A percentile compares a stretch with the other conserved stretches of the same genome.
phyloP scores from a whole-genome alignment of 495 filamentous ascomycete genomes.

The Pyronema omphalodes region DNA sequence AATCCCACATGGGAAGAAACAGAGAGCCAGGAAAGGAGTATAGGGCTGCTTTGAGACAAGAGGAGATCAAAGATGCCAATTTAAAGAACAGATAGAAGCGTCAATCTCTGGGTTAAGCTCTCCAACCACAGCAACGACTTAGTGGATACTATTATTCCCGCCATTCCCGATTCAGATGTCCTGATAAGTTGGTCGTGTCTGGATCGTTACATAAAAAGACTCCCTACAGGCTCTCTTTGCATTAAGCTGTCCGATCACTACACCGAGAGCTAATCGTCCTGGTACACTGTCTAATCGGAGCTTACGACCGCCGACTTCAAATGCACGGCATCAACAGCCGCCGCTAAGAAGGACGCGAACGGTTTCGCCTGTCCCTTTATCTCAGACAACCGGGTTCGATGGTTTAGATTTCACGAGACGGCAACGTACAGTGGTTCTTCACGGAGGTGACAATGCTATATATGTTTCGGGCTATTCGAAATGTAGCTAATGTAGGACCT shows the following conservation, averaged over 20 bases:
- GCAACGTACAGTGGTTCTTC: conserved; percentile 22
- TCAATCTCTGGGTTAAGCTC: conserved; percentile 22
- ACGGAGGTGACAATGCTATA: conserved; percentile 23
- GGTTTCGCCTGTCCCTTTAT: conserved; percentile 21
- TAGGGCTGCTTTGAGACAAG: too few relatives aligned
- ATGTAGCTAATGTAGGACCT: conserved; percentile 24
- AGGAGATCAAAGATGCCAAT: too few relatives aligned
- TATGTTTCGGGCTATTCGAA: conserved; percentile 23
- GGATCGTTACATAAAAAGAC: conserved; percentile 23
- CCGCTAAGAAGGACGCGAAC: conserved; percentile 20
- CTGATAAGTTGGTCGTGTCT: conserved; percentile 23
- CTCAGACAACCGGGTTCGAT: conserved; percentile 23
- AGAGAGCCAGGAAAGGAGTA: too few relatives aligned
- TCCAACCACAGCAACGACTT: conserved; percentile 14
- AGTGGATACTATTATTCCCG: too few relatives aligned
- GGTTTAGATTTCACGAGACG: conserved; percentile 24
- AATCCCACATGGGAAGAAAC: too few relatives aligned
- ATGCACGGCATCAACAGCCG: conserved; percentile 4
- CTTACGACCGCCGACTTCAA: conserved; percentile 16
- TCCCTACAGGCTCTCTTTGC: conserved; percentile 23
- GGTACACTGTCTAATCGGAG: conserved; percentile 14
- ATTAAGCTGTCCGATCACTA: conserved; percentile 17
- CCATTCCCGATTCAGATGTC: too few relatives aligned
- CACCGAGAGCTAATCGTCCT: too few relatives aligned
- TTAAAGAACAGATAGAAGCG: conserved; percentile 25